Conservation (phyloP, 345 rosid genomes). For the Leavenworthia alabamica region DNA sequence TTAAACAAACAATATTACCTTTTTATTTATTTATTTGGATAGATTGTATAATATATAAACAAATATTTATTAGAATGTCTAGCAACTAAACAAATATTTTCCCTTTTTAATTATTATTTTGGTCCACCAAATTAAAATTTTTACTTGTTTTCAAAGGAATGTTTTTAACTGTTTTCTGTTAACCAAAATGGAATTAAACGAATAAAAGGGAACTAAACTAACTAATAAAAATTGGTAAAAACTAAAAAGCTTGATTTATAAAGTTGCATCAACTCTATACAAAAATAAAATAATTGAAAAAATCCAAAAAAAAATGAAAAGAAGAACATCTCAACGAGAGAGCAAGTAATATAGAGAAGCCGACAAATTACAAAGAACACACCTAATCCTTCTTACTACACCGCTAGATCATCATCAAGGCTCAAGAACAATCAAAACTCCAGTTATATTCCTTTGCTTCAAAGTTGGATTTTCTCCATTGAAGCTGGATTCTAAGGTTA, state of each 20-base stretch:
- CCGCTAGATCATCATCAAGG: neutral
- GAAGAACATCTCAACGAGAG: neutral
- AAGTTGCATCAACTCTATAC: slow-evolving; percentile 15
- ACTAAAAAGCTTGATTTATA: slow-evolving; percentile 19
- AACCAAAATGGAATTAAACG: neutral
- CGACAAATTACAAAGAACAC: slow-evolving; percentile 23
- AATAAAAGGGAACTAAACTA: too few species aligned
- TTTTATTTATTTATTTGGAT: neutral
- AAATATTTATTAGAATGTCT: too few species aligned
- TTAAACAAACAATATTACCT: too few species aligned
- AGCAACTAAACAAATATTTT: neutral
- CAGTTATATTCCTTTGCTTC: neutral
- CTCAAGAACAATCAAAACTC: neutral
- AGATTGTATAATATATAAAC: too few species aligned
- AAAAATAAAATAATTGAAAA: neutral
- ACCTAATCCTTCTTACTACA: slow-evolving; percentile 24
- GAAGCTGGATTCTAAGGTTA: slow-evolving; percentile 28
- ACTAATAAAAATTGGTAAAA: slow-evolving; percentile 15
- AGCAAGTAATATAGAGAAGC: slow-evolving; percentile 17
- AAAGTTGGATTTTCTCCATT: slow-evolving; percentile 4
- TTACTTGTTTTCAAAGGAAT: slow-evolving; percentile 25
- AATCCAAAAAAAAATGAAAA: neutral
- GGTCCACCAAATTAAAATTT: neutral
- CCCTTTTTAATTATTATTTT: neutral
- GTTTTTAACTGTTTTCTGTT: slow-evolving; percentile 14